Evolutionary conservation across 495 filamentous ascomycete species (phyloP).

Genomic region (Aspergillus heteromorphus): DNA sequence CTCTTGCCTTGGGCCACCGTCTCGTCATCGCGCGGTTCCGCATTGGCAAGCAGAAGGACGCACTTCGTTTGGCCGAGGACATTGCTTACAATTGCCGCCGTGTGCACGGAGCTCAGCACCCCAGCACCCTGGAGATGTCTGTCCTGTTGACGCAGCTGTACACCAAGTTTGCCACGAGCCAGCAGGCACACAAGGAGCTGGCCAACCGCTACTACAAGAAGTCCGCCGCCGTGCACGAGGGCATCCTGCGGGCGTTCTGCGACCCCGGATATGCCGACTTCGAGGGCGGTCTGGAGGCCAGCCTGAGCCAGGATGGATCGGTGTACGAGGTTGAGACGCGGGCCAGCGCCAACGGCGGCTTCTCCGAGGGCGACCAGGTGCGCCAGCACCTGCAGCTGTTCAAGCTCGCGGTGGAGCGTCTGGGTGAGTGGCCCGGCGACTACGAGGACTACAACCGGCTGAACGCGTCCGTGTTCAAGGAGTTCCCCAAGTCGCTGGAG

Average conservation of each 20-base stretch:
- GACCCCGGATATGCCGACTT: constrained; percentile 28
- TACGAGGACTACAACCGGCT: constrained; percentile 28
- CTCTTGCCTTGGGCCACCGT: constrained; percentile 32
- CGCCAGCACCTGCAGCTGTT: constrained; percentile 32
- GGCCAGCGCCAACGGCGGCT: background rate
- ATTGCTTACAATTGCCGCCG: constrained; percentile 42
- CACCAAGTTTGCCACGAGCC: constrained; percentile 26
- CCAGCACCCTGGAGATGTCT: constrained; percentile 33
- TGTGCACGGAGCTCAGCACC: constrained; percentile 33
- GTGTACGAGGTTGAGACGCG: constrained; percentile 4
- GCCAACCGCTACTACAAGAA: constrained; percentile 39
- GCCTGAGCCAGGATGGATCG: constrained; percentile 13
- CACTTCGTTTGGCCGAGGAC: constrained; percentile 37
- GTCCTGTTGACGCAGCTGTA: constrained; percentile 35
- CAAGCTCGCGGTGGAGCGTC: constrained; percentile 33
- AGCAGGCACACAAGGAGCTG: constrained; percentile 29
- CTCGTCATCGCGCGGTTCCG: constrained; percentile 34
- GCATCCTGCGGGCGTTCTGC: constrained; percentile 28
- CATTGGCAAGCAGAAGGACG: constrained; percentile 24
- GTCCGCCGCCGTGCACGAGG: constrained; percentile 32
- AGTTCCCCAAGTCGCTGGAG: constrained; percentile 22
- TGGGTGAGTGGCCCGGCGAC: constrained; percentile 38
- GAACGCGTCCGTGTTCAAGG: constrained; percentile 15
- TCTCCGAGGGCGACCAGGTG: constrained; percentile 24
- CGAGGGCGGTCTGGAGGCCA: constrained; percentile 14